Conservation (phyloP, 345 rosid genomes). For the Euphorbia lathyris region DNA sequence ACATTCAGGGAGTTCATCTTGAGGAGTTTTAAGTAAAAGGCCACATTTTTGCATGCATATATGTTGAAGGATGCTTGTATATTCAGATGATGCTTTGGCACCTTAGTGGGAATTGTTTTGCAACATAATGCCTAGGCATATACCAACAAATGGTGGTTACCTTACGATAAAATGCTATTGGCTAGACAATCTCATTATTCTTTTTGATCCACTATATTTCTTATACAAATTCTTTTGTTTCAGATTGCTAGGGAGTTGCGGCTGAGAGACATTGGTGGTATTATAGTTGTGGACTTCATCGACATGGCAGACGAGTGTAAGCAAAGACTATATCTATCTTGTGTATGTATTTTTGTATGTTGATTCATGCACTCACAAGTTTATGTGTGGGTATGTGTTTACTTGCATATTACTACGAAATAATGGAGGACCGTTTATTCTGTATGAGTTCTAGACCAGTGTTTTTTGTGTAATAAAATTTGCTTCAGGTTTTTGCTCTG, state of each 20-base stretch:
- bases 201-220: conserved; percentile 8
- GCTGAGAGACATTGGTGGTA: conserved; percentile 93
- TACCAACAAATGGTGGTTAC: neutral
- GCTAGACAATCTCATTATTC: conserved; percentile 13
- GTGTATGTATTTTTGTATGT: neutral
- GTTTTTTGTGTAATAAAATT: neutral
- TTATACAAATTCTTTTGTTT: conserved; percentile 21
- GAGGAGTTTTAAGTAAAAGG: neutral
- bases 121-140: neutral
- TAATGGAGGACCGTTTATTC: neutral
- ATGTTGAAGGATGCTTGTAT: neutral
- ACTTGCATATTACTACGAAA: neutral
- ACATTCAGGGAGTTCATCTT: neutral
- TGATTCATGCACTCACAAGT: neutral
- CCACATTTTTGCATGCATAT: neutral
- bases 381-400: neutral
- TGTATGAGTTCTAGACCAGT: neutral
- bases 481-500: conserved; percentile 6
- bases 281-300: conserved; percentile 96
- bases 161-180: neutral
- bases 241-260: conserved; percentile 98
- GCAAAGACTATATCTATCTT: conserved; percentile 31
- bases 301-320: conserved; percentile 92
- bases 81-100: neutral
- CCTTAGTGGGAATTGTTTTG: neutral